Percentiles rank a stretch among this genome's conserved stretches.
Conservation (phyloP, 352 stramenopile genomes). For the Globisporangium uncinulatum region DNA sequence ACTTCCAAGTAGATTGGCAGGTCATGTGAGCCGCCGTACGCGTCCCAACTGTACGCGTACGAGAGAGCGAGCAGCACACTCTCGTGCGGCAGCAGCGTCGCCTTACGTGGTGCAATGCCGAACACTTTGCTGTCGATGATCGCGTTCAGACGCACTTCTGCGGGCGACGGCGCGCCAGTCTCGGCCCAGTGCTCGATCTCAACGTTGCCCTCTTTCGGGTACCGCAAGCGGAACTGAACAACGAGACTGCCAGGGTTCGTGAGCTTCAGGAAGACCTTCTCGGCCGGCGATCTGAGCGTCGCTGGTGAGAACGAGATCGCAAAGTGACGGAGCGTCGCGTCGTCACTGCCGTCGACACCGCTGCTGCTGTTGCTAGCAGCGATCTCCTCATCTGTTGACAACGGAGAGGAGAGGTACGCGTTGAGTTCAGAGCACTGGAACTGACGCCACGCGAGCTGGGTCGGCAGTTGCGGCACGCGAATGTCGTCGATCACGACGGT, state of each 20-base stretch:
- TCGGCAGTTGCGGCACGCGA: slow-evolving; percentile 47
- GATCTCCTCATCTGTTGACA: slow-evolving; percentile 31
- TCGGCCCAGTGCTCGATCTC: slow-evolving; percentile 93
- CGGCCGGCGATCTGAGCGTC: slow-evolving; percentile 33
- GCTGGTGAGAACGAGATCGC: slow-evolving; percentile 77
- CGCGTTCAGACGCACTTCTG: slow-evolving; percentile 63
- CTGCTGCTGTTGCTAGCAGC: slow-evolving; percentile 18
- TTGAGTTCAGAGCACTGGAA: slow-evolving; percentile 77
- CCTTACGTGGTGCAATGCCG: slow-evolving; percentile 40
- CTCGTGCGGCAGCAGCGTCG: slow-evolving; percentile 49
- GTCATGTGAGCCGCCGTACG: slow-evolving; percentile 81
- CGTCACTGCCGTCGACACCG: slow-evolving; percentile 9
- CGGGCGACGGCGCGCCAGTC: slow-evolving; percentile 75
- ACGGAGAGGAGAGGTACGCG: slow-evolving; percentile 47
- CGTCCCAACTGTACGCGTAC: slow-evolving; percentile 63
- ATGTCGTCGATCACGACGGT: slow-evolving; percentile 84
- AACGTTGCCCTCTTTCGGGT: slow-evolving; percentile 89
- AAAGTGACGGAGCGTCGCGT: slow-evolving; percentile 35
- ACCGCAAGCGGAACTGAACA: slow-evolving; percentile 78
- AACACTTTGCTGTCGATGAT: slow-evolving; percentile 84
- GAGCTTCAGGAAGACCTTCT: slow-evolving; percentile 76
- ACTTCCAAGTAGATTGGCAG: slow-evolving; percentile 85
- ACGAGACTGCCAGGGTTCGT: slow-evolving; percentile 84
- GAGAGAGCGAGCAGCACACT: slow-evolving; percentile 58
- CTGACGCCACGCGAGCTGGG: slow-evolving; percentile 55